These are phyloP conservation scores for Suhomyces panamericanus DNA, from an alignment of 1,139 yeast genomes.

Conservation along the genomic window DNA sequence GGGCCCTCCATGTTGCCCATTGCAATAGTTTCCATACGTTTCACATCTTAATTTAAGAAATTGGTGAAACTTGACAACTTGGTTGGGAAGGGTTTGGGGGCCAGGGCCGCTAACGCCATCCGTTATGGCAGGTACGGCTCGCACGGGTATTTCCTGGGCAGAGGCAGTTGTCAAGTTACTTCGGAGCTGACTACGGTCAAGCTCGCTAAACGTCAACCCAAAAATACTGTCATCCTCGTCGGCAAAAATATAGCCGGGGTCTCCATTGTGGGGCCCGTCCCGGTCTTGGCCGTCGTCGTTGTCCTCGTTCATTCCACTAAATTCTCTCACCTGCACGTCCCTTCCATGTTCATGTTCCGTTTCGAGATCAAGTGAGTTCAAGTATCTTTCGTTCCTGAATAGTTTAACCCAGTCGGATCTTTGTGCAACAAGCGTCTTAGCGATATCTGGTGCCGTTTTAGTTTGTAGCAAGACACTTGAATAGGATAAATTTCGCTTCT, in stretches of 20 bases:
- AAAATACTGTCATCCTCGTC: conserved; percentile 13
- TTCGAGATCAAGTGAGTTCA: not conserved
- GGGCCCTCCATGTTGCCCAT: not conserved
- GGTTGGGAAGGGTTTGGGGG: conserved; percentile 1
- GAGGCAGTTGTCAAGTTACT: not conserved
- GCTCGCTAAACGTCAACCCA: conserved; percentile 14
- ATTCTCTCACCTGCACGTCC: not conserved
- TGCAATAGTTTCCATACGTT: conserved; percentile 1
- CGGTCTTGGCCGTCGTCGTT: not conserved
- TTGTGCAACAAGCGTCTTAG: not conserved
- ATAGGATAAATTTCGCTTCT: not conserved
- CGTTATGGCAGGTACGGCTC: not conserved
- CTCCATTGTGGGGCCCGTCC: not conserved
- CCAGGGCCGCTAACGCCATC: not conserved
- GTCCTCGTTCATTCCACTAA: not conserved
- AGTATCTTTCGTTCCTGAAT: not conserved
- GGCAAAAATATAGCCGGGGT: not conserved
- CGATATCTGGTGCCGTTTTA: not conserved
- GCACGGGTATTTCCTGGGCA: conserved; percentile 1
- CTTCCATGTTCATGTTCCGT: conserved; percentile 1
- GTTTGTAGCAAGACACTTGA: not conserved
- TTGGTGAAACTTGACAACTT: conserved; percentile 16
- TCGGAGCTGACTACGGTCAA: conserved; percentile 6
- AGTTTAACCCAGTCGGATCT: not conserved
- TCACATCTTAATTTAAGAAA: conserved; percentile 13